Percentiles rank a stretch among this genome's conserved stretches.
Conservation (phyloP, 2,329 filamentous ascomycete species). For the Calonectria pteridis region DNA sequence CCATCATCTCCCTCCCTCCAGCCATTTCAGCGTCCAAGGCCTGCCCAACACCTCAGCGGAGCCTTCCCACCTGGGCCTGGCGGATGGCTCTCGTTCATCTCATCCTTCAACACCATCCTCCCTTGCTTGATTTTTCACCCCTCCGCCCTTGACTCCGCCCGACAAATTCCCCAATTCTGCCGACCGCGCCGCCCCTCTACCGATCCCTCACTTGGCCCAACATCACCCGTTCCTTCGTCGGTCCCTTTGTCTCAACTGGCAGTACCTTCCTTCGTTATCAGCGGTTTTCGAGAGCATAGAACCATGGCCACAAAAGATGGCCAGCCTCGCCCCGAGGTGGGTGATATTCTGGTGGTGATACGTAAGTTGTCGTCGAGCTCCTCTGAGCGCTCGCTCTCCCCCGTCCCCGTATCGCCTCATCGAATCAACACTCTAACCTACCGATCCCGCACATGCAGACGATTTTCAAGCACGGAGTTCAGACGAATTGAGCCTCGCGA, state of each 20-base stretch:
- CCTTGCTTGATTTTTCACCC: conserved; percentile 20
- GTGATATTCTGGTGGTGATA: conserved; percentile 78
- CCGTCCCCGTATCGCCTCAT: conserved; percentile 1
- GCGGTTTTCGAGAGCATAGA: conserved; percentile 34
- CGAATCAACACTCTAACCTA: conserved; percentile 25
- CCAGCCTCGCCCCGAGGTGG: conserved; percentile 67
- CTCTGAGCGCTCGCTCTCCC: neutral
- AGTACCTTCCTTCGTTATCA: conserved; percentile 31
- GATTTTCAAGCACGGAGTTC: conserved; percentile 92
- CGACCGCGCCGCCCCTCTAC: conserved; percentile 29
- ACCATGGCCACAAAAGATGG: conserved; percentile 60
- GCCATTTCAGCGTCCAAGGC: conserved; percentile 36
- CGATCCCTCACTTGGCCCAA: conserved; percentile 38
- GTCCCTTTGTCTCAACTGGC: conserved; percentile 35
- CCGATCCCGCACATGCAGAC: conserved; percentile 65
- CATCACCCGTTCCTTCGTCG: conserved; percentile 35
- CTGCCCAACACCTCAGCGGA: conserved; percentile 31
- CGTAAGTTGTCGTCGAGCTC: conserved; percentile 65
- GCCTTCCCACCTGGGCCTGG: conserved; percentile 40
- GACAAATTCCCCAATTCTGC: conserved; percentile 13
- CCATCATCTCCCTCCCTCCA: conserved; percentile 41
- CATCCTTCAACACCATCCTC: conserved; percentile 28
- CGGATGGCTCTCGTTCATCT: conserved; percentile 36
- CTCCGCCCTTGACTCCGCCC: conserved; percentile 28
- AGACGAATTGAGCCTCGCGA: conserved; percentile 90